A percentile compares a stretch with the other conserved stretches of the same genome.
Evolutionary conservation across 805 yeast species (phyloP).

Genomic region (Candida bentonensis): DNA sequence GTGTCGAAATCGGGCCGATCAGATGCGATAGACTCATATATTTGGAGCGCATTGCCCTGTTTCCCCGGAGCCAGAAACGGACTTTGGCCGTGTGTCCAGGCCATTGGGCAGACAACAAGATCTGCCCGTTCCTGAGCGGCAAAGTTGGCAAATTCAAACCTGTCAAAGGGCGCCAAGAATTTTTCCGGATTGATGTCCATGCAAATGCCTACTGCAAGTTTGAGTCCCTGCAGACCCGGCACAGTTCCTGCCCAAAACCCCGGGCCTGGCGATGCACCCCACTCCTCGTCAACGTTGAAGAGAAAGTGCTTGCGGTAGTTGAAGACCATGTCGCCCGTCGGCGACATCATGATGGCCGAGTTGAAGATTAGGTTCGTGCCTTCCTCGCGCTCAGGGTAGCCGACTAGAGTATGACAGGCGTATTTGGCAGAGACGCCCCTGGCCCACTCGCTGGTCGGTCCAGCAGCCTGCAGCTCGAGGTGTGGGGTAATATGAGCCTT

Average conservation of each 20-base stretch:
- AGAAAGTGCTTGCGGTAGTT: conserved; percentile 66
- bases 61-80: conserved; percentile 7
- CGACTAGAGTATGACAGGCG: conserved; percentile 58
- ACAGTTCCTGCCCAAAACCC: conserved; percentile 32
- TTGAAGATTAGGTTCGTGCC: conserved; percentile 36
- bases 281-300: conserved; percentile 62
- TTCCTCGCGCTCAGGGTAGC: conserved; percentile 56
- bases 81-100: conserved; percentile 44
- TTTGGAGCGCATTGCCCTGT: background rate
- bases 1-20: conserved; percentile 27
- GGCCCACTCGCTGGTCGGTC: conserved; percentile 45
- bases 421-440: conserved; percentile 32
- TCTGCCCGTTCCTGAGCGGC: conserved; percentile 35
- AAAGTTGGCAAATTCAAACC: conserved; percentile 53
- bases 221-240: conserved; percentile 15
- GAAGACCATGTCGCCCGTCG: conserved; percentile 41
- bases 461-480: conserved; percentile 34
- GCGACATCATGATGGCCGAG: conserved; percentile 51
- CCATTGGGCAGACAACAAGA: conserved; percentile 68
- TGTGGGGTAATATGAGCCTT: conserved; percentile 39
- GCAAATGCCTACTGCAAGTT: conserved; percentile 65
- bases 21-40: conserved; percentile 23
- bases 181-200: conserved; percentile 87
- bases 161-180: conserved; percentile 64
- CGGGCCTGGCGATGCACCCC: conserved; percentile 62